Evolutionary conservation across 1,139 yeast genomes (phyloP).

Genomic region (Starmera stellimalicola): DNA sequence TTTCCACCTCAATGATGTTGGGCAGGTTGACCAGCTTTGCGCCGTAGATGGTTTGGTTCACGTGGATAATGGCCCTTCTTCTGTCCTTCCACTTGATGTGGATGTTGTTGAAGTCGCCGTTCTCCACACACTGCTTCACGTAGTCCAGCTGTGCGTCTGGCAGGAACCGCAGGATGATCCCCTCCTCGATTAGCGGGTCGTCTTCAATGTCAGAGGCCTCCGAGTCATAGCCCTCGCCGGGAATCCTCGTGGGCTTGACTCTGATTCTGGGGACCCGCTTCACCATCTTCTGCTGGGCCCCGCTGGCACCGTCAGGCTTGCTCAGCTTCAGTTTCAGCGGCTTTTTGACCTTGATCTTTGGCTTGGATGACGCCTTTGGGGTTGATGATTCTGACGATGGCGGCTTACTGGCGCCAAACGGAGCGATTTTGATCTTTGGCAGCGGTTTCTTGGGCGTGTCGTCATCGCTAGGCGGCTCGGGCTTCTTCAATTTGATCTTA

Average conservation of each 20-base stretch:
- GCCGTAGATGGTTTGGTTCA: constrained; percentile 54
- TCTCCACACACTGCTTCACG: constrained; percentile 70
- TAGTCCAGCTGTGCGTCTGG: constrained; percentile 74
- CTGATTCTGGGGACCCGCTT: constrained; percentile 51
- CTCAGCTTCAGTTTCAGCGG: constrained; percentile 10
- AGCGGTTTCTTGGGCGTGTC: constrained; percentile 1
- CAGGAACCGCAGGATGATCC: constrained; percentile 66
- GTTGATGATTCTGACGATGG: constrained; percentile 3
- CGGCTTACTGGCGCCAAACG: constrained; percentile 3
- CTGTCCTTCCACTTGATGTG: constrained; percentile 75
- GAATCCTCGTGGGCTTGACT: constrained; percentile 74
- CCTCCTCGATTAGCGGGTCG: constrained; percentile 87
- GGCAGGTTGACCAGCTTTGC: constrained; percentile 89
- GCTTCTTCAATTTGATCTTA: constrained; percentile 21
- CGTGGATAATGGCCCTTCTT: constrained; percentile 59
- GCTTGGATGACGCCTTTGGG: too few relatives aligned
- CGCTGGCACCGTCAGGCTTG: constrained; percentile 14
- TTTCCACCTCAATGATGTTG: constrained; percentile 77
- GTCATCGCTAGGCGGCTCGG: background rate
- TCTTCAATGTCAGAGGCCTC: constrained; percentile 96
- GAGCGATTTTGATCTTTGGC: constrained; percentile 5
- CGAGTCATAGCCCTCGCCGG: constrained; percentile 95
- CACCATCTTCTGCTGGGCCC: constrained; percentile 5
- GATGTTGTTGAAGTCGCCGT: constrained; percentile 69
- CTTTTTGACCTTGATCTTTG: constrained; percentile 10